Conservation (phyloP, 176 grass and related monocot species). For the Avena insularis region DNA sequence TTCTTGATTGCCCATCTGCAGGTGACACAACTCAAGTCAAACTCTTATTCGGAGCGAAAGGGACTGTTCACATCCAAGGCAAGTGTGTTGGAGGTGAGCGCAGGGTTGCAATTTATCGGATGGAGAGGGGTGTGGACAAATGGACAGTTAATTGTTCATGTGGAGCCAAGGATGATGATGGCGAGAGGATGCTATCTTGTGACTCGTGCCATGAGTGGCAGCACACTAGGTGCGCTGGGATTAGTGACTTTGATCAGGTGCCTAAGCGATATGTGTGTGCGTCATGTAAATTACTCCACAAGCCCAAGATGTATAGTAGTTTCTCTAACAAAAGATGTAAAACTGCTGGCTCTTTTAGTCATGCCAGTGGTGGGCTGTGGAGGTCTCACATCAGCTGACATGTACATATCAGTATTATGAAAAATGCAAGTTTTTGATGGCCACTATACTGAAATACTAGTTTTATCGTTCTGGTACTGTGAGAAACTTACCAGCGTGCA, state of each 20-base stretch:
- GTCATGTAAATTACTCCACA: slow-evolving; percentile 54
- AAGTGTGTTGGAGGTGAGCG: slow-evolving; percentile 42
- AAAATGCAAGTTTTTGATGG: slow-evolving; percentile 9
- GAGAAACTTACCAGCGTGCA: neutral
- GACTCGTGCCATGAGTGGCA: slow-evolving; percentile 75
- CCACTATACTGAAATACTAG: neutral
- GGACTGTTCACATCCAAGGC: slow-evolving; percentile 48
- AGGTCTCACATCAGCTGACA: slow-evolving; percentile 42
- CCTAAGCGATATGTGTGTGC: slow-evolving; percentile 66
- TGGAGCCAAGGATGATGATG: slow-evolving; percentile 79
- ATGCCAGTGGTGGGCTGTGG: slow-evolving; percentile 39
- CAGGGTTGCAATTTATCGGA: slow-evolving; percentile 54
- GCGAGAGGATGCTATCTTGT: slow-evolving; percentile 86
- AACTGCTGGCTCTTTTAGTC: slow-evolving; percentile 32
- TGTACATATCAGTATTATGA: slow-evolving; percentile 38
- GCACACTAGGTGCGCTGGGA: slow-evolving; percentile 78
- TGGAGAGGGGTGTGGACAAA: slow-evolving; percentile 70
- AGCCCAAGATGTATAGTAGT: slow-evolving; percentile 44
- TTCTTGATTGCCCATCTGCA: slow-evolving; percentile 58
- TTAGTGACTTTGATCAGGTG: slow-evolving; percentile 69
- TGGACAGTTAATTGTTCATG: slow-evolving; percentile 80
- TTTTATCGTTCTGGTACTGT: neutral
- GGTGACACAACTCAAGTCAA: slow-evolving; percentile 57
- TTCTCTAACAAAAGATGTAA: slow-evolving; percentile 48
- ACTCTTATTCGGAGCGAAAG: slow-evolving; percentile 52